Evolutionary conservation across 768 basidiomycete genomes (phyloP), one percentile per base, ranked within the genome.

Genomic region (Amanita inopinata): DNA sequence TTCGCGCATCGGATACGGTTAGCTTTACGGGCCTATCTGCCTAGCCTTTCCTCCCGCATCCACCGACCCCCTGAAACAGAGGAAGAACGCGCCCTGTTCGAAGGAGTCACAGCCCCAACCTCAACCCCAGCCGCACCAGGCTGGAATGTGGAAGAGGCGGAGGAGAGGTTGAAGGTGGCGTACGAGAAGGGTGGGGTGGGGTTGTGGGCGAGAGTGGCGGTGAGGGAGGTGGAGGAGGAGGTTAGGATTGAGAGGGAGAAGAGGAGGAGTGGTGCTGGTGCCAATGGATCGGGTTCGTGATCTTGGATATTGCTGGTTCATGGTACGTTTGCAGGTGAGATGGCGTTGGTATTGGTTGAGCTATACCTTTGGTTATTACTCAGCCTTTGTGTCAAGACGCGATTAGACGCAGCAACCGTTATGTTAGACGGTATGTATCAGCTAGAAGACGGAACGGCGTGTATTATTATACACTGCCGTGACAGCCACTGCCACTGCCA

Each of bases 141-240:
- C 5, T 80, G 78, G 78, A 65, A 53, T 3, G 75, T 67, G 72
- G 60, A 64, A 2, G 75, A 67, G 0, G 72, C 78, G 0, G 66
- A 82, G 47, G 58, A 66, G 36, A 66, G 80, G 7, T 57, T 86
- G 8, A 53, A 61, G 33, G 65, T 55, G 4, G 79, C 79, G 0
- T 86, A 73, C 47, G 73, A 80, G 7, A 57, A 69, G 15, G 79
- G 73, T 4, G 81, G 83, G 0, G 59, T 83, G 22, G 51, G 64
- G 0, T 61, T 67, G 1, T 83, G 80, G 78, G 62, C 66, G 7
- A 64, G 74, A 41, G 65, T 62, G n/a, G 76, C 67, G 1, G 49
- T 65, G 40, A 61, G 61, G 19, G 83, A 83, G 54, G 46, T 78
- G 36, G 80, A 83, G 52, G 66, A 65, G 0, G 83, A 85, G 51